phyloP scores from a whole-genome alignment of 176 grass and related monocot genomes.

The Metroxylon sagu region DNA sequence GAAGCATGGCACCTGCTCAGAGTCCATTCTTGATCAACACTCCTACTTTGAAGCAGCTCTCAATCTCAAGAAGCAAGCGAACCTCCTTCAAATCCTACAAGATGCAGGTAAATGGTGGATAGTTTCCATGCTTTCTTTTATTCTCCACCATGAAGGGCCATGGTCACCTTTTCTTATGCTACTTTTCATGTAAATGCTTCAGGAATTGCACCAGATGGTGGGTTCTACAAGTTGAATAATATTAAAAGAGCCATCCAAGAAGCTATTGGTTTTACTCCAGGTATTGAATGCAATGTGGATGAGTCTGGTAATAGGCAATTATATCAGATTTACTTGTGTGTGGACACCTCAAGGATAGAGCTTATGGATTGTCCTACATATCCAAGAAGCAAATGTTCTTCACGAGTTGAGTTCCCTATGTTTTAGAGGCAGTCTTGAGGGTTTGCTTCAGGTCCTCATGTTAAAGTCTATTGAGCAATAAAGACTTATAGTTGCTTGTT shows the following conservation, averaged over 20 bases:
- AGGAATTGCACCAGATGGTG: conserved; percentile 53
- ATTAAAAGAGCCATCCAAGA: conserved; percentile 38
- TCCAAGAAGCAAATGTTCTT: conserved; percentile 40
- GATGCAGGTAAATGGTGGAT: conserved; percentile 19
- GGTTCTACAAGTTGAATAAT: conserved; percentile 36
- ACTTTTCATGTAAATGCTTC: too few species aligned
- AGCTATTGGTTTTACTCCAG: conserved; percentile 39
- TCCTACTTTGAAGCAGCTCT: conserved; percentile 69
- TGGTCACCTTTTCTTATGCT: too few species aligned
- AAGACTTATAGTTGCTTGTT: too few species aligned
- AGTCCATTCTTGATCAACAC: conserved; percentile 50
- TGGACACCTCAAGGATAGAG: conserved; percentile 29
- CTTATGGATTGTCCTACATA: conserved; percentile 60
- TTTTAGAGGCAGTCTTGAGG: conserved; percentile 17
- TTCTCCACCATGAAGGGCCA: too few species aligned
- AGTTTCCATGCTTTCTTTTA: neutral
- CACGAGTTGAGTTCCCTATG: conserved; percentile 53
- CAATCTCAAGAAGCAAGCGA: conserved; percentile 35
- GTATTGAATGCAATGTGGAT: conserved; percentile 72
- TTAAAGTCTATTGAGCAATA: too few species aligned
- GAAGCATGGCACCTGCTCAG: conserved; percentile 88
- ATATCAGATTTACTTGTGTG: conserved; percentile 89
- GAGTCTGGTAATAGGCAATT: conserved; percentile 72
- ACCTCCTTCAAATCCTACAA: conserved; percentile 36
- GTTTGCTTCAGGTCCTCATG: too few species aligned